A percentile compares a stretch with the other conserved stretches of the same genome.
Conservation (phyloP, 371 early-diverging fungal genomes). For the Apophysomyces ossiformis region DNA sequence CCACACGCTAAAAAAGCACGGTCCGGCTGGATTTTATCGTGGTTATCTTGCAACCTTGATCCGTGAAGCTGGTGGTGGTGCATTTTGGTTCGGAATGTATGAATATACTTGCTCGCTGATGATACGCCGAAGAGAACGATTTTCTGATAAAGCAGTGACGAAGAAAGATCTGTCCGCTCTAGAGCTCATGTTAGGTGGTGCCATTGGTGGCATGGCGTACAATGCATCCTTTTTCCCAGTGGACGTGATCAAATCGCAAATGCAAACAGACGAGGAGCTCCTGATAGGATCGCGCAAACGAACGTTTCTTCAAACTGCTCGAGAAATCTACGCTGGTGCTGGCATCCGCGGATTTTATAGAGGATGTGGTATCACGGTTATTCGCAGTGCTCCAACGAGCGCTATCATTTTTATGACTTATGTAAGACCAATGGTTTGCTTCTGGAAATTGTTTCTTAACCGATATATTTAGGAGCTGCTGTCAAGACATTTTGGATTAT, state of each 20-base stretch:
- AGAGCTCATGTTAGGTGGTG: conserved; percentile 88
- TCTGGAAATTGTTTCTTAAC: too few species aligned
- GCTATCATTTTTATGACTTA: conserved; percentile 92
- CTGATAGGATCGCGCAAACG: conserved; percentile 20
- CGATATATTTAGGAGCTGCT: too few species aligned
- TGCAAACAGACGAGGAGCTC: conserved; percentile 86
- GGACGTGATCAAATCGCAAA: conserved; percentile 93
- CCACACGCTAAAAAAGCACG: conserved; percentile 71
- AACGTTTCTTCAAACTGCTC: conserved; percentile 64
- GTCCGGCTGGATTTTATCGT: conserved; percentile 83
- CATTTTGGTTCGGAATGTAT: conserved; percentile 96
- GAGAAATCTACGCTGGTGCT: conserved; percentile 73
- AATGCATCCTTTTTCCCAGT: conserved; percentile 91
- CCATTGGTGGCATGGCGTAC: conserved; percentile 91
- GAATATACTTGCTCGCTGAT: conserved; percentile 75
- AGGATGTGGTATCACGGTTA: conserved; percentile 92
- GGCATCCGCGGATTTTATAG: conserved; percentile 91
- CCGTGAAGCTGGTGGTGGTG: conserved; percentile 92
- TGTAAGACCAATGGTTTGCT: conserved; percentile 43
- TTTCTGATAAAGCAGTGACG: conserved; percentile 28
- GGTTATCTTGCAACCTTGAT: conserved; percentile 90
- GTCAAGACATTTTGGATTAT: too few species aligned
- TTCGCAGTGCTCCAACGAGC: conserved; percentile 89
- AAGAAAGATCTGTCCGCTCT: conserved; percentile 65
- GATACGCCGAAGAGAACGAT: conserved; percentile 49